A percentile compares a stretch with the other conserved stretches of the same genome.
phyloP scores from a whole-genome alignment of 306 rosid genomes.

The Medicago arabica region DNA sequence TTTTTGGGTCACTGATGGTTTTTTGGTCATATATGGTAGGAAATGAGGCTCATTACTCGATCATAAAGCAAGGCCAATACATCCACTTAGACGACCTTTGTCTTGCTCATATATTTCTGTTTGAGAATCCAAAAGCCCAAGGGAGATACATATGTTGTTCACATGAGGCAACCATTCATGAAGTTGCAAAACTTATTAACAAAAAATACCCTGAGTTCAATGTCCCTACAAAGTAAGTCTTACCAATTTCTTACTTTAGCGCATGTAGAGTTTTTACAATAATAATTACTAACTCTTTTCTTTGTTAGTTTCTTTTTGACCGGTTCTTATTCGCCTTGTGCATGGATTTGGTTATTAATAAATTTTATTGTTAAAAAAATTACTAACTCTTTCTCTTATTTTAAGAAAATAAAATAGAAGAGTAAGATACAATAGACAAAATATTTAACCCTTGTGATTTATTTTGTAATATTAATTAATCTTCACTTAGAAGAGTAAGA shows the following conservation, averaged over 20 bases:
- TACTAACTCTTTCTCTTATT: too few relatives aligned
- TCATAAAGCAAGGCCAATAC: constrained; percentile 68
- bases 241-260: neutral
- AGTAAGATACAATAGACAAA: too few relatives aligned
- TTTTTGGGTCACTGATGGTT: too few relatives aligned
- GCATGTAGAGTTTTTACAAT: neutral
- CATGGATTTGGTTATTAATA: too few relatives aligned
- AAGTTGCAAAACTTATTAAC: constrained; percentile 56
- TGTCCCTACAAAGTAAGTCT: constrained; percentile 64
- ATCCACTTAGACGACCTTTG: constrained; percentile 80
- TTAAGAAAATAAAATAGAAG: too few relatives aligned
- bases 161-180: constrained; percentile 64
- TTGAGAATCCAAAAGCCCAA: constrained; percentile 62
- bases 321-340: too few relatives aligned
- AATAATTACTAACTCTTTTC: neutral
- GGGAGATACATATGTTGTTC: constrained; percentile 77
- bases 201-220: constrained; percentile 60
- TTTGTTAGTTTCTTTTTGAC: too few relatives aligned
- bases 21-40: constrained; percentile 45
- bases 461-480: neutral
- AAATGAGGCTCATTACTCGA: constrained; percentile 60
- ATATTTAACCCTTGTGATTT: too few relatives aligned
- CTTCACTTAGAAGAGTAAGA: neutral
- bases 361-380: too few relatives aligned
- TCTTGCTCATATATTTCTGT: constrained; percentile 65